A percentile compares a stretch with the other conserved stretches of the same genome.
phyloP scores from a whole-genome alignment of 179 eudicot species.

The Dionaea muscipula region DNA sequence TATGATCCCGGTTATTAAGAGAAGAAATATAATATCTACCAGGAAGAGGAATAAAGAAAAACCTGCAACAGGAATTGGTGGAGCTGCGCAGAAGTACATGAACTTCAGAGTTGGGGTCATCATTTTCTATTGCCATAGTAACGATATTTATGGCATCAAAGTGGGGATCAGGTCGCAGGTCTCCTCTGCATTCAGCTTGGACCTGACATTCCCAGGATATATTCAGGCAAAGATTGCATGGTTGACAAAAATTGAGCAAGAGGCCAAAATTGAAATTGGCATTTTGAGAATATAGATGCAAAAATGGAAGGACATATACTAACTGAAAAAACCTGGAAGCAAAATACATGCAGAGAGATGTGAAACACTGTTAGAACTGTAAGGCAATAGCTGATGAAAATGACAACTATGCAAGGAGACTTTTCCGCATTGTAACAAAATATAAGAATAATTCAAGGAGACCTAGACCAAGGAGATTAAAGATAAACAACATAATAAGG shows the following conservation, averaged over 20 bases:
- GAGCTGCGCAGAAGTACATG: conserved; percentile 50
- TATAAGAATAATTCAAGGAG: too few relatives aligned
- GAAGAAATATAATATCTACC: neutral
- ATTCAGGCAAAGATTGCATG: neutral
- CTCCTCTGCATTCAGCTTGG: conserved; percentile 81
- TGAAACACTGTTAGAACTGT: too few relatives aligned
- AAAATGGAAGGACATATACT: too few relatives aligned
- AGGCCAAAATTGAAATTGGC: too few relatives aligned
- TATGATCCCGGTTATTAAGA: neutral
- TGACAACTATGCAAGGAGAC: too few relatives aligned
- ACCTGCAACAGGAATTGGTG: conserved; percentile 28
- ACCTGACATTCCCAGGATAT: conserved; percentile 32
- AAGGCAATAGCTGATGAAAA: too few relatives aligned
- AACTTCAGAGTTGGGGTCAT: conserved; percentile 27
- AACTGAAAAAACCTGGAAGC: too few relatives aligned
- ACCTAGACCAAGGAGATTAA: too few relatives aligned
- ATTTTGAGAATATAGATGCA: too few relatives aligned
- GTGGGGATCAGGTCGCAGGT: conserved; percentile 75
- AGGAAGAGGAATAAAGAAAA: conserved; percentile 6
- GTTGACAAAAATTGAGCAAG: neutral
- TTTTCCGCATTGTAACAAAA: too few relatives aligned
- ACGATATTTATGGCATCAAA: conserved; percentile 70
- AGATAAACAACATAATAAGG: too few relatives aligned
- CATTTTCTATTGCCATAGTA: conserved; percentile 60
- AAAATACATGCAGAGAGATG: too few relatives aligned